Percentiles rank a stretch among this genome's conserved stretches.
These are phyloP conservation scores for Solanum lycopersicoides DNA, from an alignment of 257 asterid species.

Conservation along the genomic window DNA sequence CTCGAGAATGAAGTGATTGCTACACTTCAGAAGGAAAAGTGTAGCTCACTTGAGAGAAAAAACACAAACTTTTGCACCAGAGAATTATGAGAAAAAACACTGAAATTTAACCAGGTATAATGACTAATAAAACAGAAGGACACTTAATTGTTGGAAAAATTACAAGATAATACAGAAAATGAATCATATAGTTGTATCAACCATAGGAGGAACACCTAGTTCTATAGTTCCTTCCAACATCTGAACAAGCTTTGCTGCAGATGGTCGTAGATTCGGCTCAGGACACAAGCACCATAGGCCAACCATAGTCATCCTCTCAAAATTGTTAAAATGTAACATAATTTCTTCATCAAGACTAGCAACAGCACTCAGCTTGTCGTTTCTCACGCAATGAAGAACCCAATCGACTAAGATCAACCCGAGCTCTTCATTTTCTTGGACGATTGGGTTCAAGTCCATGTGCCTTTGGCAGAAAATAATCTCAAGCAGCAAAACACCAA, in stretches of 20 bases:
- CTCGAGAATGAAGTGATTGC: not conserved
- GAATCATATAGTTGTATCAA: not conserved
- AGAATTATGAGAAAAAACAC: not conserved
- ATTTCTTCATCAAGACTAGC: not conserved
- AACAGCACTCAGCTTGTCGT: not conserved
- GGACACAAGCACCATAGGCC: slow-evolving; percentile 1
- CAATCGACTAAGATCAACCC: not conserved
- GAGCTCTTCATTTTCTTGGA: not conserved
- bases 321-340: not conserved
- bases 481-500: slow-evolving; percentile 44
- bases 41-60: not conserved
- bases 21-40: not conserved
- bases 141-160: not conserved
- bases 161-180: not conserved
- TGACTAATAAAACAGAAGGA: not conserved
- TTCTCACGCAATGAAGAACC: not conserved
- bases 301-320: not conserved
- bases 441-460: not conserved
- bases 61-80: not conserved
- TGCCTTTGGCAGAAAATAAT: slow-evolving; percentile 6
- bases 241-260: not conserved
- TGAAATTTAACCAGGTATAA: not conserved
- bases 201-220: not conserved
- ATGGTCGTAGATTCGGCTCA: not conserved
- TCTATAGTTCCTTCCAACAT: not conserved